These are phyloP conservation scores for Beauveria asiatica DNA, from an alignment of 2,329 filamentous ascomycete genomes.

Conservation along the genomic window DNA sequence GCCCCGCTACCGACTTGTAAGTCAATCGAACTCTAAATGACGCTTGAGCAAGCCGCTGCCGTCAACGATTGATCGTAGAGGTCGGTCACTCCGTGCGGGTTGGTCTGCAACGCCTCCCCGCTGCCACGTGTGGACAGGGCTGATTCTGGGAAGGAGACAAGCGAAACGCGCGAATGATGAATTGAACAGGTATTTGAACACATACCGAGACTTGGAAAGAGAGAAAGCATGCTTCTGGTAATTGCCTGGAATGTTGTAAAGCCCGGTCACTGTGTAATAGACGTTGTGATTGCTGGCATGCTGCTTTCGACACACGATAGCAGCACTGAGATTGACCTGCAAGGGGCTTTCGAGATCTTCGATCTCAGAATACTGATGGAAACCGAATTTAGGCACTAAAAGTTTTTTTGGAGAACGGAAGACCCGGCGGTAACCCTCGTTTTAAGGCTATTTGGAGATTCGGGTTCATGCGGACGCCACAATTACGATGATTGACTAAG, in stretches of 20 bases:
- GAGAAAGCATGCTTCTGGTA: not conserved
- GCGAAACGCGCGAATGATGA: not conserved
- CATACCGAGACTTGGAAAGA: not conserved
- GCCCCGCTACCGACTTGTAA: not conserved
- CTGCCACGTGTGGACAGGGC: conserved; percentile 2
- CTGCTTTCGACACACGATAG: no score
- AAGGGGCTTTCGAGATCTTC: no score
- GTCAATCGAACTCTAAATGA: not conserved
- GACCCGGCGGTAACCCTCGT: conserved; percentile 2
- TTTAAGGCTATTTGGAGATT: not conserved
- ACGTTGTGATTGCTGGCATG: no score
- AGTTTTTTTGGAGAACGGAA: not conserved
- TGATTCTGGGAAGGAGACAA: not conserved
- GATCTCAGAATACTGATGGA: no score
- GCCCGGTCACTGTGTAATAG: no score
- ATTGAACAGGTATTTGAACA: not conserved
- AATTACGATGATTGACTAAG: not conserved
- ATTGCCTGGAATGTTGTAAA: no score
- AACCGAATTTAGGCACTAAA: no score
- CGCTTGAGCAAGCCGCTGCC: not conserved
- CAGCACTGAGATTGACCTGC: no score
- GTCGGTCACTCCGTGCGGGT: not conserved
- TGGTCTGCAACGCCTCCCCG: not conserved
- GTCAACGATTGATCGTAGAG: not conserved
- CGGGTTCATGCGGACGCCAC: conserved; percentile 1